Evolutionary conservation across 1,284 basidiomycete genomes (phyloP).

Genomic region (Apiotrichum gamsii): DNA sequence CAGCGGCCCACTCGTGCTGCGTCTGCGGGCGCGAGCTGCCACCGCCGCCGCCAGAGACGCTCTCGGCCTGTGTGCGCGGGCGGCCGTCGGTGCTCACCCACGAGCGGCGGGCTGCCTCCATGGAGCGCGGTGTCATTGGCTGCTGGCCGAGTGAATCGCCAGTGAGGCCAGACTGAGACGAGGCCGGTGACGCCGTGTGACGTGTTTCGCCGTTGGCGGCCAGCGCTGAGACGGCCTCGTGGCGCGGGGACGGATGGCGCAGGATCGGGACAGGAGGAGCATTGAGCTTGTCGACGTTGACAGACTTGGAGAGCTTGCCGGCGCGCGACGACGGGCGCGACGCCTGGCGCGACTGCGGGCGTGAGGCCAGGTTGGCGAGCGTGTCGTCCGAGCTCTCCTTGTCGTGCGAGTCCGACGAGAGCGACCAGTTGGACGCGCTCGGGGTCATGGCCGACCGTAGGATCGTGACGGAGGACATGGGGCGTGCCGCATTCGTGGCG

Average conservation of each 20-base stretch:
- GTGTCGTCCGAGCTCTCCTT: conserved; percentile 4
- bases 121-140: conserved; percentile 24
- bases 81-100: conserved; percentile 10
- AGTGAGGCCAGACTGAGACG: conserved; percentile 21
- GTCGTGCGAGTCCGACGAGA: conserved; percentile 10
- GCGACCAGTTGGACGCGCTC: conserved; percentile 17
- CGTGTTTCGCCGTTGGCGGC: conserved; percentile 2
- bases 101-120: conserved; percentile 10
- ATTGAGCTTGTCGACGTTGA: conserved; percentile 5
- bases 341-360: conserved; percentile 4
- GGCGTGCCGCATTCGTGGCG: no score
- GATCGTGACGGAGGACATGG: no score
- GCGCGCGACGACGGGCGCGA: conserved; percentile 2
- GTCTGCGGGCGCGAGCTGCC: conserved; percentile 1
- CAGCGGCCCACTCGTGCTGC: conserved; percentile 4
- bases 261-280: not conserved
- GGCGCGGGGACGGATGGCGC: conserved; percentile 4
- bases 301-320: not conserved
- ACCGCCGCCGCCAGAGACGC: no score
- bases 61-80: conserved; percentile 1
- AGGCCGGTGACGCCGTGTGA: conserved; percentile 20
- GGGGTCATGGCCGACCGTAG: not conserved
- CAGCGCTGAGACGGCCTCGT: not conserved
- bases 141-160: conserved; percentile 18
- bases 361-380: not conserved